Percentiles rank a stretch among this genome's conserved stretches.
These are phyloP conservation scores for Phytophthora sp. DNA, from an alignment of 352 stramenopile genomes.

Conservation along the genomic window DNA sequence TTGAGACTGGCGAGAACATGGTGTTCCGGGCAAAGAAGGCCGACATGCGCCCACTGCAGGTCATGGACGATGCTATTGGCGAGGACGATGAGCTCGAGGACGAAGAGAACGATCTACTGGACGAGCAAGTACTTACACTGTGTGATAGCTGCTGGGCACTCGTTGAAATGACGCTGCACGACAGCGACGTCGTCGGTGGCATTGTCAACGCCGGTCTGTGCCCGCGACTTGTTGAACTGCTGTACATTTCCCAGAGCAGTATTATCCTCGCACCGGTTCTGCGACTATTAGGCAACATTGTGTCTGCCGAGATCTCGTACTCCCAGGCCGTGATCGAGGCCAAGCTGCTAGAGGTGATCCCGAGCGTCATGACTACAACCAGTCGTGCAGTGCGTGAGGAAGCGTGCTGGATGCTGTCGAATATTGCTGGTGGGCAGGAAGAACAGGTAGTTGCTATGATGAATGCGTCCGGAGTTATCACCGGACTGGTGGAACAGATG, in stretches of 20 bases:
- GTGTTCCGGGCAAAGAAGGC: slow-evolving; percentile 71
- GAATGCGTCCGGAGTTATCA: slow-evolving; percentile 67
- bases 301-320: slow-evolving; percentile 79
- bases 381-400: slow-evolving; percentile 84
- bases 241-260: slow-evolving; percentile 86
- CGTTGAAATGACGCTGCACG: slow-evolving; percentile 83
- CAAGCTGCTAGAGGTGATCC: slow-evolving; percentile 80
- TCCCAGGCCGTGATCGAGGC: slow-evolving; percentile 82
- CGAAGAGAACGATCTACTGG: slow-evolving; percentile 71
- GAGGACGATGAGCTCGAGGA: slow-evolving; percentile 81
- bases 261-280: slow-evolving; percentile 84
- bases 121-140: slow-evolving; percentile 87
- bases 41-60: slow-evolving; percentile 71
- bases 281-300: slow-evolving; percentile 82
- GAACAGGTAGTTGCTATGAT: slow-evolving; percentile 83
- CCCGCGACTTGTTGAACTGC: slow-evolving; percentile 76
- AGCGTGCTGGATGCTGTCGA: slow-evolving; percentile 88
- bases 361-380: slow-evolving; percentile 82
- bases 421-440: slow-evolving; percentile 78
- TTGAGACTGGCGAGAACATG: slow-evolving; percentile 87
- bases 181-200: slow-evolving; percentile 61
- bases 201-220: slow-evolving; percentile 72
- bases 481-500: slow-evolving; percentile 80
- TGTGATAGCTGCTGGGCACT: slow-evolving; percentile 88
- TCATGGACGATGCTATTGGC: slow-evolving; percentile 81